Conservation (phyloP, 257 asterid species). For the Nicotiana knightiana region DNA sequence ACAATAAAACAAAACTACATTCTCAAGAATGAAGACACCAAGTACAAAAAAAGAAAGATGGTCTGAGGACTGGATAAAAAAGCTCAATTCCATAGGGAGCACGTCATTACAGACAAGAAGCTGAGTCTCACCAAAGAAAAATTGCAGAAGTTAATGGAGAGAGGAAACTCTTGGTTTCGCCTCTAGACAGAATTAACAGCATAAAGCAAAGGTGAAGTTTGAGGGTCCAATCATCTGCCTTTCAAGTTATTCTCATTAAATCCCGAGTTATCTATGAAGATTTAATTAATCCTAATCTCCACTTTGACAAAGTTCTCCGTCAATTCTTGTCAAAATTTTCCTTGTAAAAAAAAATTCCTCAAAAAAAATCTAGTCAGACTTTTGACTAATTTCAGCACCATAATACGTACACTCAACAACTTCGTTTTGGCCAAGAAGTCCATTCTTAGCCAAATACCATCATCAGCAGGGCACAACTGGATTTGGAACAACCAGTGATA, state of each 20-base stretch:
- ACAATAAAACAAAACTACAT: neutral
- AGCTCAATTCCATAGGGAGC: neutral
- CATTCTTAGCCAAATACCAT: neutral
- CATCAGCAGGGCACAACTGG: neutral
- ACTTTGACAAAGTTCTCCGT: neutral
- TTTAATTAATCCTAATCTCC: neutral
- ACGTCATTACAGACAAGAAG: neutral
- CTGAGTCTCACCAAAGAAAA: slow-evolving; percentile 1
- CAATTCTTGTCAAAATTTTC: neutral
- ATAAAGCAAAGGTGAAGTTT: neutral
- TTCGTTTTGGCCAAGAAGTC: neutral
- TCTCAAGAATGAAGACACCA: neutral
- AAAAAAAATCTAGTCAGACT: neutral
- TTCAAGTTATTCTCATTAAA: neutral
- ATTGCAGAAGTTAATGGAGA: slow-evolving; percentile 2
- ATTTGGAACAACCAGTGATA: neutral
- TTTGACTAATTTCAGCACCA: neutral
- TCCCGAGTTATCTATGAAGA: neutral
- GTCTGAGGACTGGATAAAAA: neutral
- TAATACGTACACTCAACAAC: neutral
- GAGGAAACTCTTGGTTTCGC: neutral
- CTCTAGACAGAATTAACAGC: neutral
- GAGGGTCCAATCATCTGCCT: neutral
- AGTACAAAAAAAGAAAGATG: neutral
- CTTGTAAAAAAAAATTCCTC: too few species aligned